Conservation (phyloP, 345 rosid genomes). For the Citrus sp. region DNA sequence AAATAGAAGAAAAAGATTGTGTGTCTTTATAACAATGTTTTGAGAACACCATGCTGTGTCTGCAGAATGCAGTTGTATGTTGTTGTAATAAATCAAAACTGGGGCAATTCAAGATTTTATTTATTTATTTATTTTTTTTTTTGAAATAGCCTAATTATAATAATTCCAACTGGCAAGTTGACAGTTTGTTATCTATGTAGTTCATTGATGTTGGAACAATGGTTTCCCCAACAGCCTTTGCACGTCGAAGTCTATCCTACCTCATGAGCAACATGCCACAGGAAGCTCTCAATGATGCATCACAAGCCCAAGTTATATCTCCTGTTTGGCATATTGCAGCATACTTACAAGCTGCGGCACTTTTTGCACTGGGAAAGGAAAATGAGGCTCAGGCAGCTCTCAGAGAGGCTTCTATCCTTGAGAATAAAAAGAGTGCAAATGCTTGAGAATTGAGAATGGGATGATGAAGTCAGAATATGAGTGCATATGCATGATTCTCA, state of each 20-base stretch:
- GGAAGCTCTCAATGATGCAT: conserved; percentile 74
- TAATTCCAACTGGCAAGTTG: not conserved
- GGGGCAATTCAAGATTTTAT: not conserved
- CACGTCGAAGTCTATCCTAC: conserved; percentile 71
- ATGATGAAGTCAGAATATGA: not conserved
- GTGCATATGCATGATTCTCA: conserved; percentile 14
- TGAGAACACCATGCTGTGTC: not conserved
- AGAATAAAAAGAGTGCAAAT: conserved; percentile 40
- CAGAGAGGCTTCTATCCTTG: conserved; percentile 64
- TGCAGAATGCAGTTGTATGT: not conserved
- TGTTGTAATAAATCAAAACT: too few relatives aligned
- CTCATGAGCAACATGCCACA: conserved; percentile 67
- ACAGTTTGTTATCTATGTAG: conserved; percentile 36
- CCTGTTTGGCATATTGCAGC: conserved; percentile 79
- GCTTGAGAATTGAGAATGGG: conserved; percentile 16
- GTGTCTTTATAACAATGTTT: not conserved
- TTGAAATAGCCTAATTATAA: not conserved
- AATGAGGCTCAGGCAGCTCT: conserved; percentile 68
- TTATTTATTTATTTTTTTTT: not conserved
- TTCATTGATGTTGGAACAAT: conserved; percentile 68
- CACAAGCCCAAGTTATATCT: conserved; percentile 67
- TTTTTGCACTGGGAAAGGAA: conserved; percentile 58
- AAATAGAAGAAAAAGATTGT: not conserved
- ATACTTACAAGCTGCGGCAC: conserved; percentile 73
- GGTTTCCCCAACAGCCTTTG: conserved; percentile 70